phyloP scores from a whole-genome alignment of 352 stramenopile species.

The Phytophthora sojae region DNA sequence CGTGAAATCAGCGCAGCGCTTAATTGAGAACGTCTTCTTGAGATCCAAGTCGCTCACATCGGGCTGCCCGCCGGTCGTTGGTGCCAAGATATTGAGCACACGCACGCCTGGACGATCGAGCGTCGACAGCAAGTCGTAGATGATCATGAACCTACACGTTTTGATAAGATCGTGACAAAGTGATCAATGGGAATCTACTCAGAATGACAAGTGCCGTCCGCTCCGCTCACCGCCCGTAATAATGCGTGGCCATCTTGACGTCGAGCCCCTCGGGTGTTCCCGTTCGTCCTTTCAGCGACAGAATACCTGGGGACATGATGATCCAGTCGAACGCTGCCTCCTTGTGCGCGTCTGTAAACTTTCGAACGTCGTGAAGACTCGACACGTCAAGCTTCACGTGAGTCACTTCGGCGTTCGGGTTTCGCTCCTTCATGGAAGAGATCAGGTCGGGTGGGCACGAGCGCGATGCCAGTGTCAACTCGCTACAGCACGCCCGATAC shows the following conservation, averaged over 20 bases:
- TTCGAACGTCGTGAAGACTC: constrained; percentile 18
- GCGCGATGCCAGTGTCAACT: constrained; percentile 23
- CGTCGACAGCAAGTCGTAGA: constrained; percentile 10
- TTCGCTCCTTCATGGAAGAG: constrained; percentile 20
- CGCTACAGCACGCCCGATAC: constrained; percentile 24
- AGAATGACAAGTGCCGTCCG: not conserved
- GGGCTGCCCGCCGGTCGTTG: constrained; percentile 6
- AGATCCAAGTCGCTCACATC: constrained; percentile 27
- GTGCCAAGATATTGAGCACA: constrained; percentile 24
- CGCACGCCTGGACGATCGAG: constrained; percentile 19
- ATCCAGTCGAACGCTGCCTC: constrained; percentile 25
- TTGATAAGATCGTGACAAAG: not conserved
- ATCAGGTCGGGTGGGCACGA: constrained; percentile 26
- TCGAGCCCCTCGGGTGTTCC: constrained; percentile 25
- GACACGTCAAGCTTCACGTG: constrained; percentile 25
- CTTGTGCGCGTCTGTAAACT: constrained; percentile 21
- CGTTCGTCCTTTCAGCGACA: constrained; percentile 20
- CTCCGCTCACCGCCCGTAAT: constrained; percentile 18
- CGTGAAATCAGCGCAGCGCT: constrained; percentile 25
- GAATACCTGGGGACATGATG: constrained; percentile 17
- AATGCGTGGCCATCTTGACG: constrained; percentile 30
- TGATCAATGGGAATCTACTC: not conserved
- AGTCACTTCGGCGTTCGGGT: constrained; percentile 20
- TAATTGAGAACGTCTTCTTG: constrained; percentile 25
- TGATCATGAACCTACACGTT: constrained; percentile 22